These are phyloP conservation scores for Medicago arabica DNA, from an alignment of 306 rosid species.

Conservation along the genomic window DNA sequence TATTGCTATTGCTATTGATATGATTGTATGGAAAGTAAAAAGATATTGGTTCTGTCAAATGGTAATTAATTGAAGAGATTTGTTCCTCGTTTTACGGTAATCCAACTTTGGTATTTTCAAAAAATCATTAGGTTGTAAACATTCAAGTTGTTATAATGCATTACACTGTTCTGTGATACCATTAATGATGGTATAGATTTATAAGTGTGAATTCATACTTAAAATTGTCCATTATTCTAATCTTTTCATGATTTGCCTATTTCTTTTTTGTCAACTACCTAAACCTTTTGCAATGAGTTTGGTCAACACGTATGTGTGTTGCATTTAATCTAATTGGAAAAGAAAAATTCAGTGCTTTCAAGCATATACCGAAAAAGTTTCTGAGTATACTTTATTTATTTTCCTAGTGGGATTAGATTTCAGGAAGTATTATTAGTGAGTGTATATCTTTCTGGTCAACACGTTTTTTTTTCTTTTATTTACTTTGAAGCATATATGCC, in stretches of 20 bases:
- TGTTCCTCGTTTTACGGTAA: too few relatives aligned
- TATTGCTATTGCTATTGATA: too few relatives aligned
- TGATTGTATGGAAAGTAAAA: too few relatives aligned
- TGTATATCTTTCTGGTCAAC: slow-evolving; percentile 25
- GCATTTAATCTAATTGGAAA: background rate
- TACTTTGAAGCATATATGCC: background rate
- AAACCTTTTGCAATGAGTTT: background rate
- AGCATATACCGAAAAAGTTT: background rate
- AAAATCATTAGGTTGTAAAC: background rate
- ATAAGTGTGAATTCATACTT: background rate
- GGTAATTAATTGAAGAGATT: too few relatives aligned
- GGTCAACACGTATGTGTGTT: background rate
- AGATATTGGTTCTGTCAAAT: too few relatives aligned
- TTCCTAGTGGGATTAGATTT: background rate
- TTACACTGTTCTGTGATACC: background rate
- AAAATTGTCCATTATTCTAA: background rate
- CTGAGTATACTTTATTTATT: background rate
- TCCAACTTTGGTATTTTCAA: too few relatives aligned
- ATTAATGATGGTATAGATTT: background rate
- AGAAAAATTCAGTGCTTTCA: background rate
- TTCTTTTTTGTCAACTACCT: background rate
- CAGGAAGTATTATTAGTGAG: background rate
- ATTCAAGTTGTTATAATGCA: background rate
- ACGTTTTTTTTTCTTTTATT: background rate
- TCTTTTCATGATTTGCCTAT: background rate